Evolutionary conservation across 2,329 filamentous ascomycete species (phyloP).

Genomic region (Fusarium guadeloupense): DNA sequence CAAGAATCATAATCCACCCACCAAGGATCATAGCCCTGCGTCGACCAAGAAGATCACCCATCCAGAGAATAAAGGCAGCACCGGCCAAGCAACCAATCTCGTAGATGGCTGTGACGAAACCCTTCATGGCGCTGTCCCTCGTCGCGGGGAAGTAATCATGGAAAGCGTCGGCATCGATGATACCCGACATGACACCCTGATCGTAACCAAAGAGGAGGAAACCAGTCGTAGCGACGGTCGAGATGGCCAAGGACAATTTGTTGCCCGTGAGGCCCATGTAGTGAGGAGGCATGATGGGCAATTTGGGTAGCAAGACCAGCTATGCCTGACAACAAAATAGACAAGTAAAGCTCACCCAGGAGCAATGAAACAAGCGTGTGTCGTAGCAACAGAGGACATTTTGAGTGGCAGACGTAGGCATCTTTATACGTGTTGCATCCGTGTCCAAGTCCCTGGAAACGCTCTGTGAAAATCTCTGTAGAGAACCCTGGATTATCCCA

Average conservation of each 20-base stretch:
- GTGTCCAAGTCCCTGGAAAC: slow-evolving; percentile 2
- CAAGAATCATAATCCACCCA: slow-evolving; percentile 66
- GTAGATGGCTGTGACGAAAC: slow-evolving; percentile 60
- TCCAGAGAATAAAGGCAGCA: slow-evolving; percentile 58
- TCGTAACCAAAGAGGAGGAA: slow-evolving; percentile 70
- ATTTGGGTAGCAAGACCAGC: slow-evolving; percentile 31
- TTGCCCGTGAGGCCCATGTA: slow-evolving; percentile 69
- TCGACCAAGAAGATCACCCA: slow-evolving; percentile 63
- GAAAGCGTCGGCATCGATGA: slow-evolving; percentile 62
- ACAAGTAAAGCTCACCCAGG: slow-evolving; percentile 25
- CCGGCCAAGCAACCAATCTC: slow-evolving; percentile 63
- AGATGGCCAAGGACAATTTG: slow-evolving; percentile 64
- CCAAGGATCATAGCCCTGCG: slow-evolving; percentile 67
- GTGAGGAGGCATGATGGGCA: slow-evolving; percentile 57
- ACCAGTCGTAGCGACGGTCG: slow-evolving; percentile 70
- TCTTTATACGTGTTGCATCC: slow-evolving; percentile 25
- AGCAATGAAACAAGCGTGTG: slow-evolving; percentile 16
- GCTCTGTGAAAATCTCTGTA: slow-evolving; percentile 14
- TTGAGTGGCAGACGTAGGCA: neutral
- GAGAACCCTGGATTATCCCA: slow-evolving; percentile 9
- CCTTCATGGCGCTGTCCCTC: slow-evolving; percentile 58
- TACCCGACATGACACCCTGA: slow-evolving; percentile 63
- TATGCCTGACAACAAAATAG: slow-evolving; percentile 18
- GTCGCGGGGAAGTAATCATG: slow-evolving; percentile 56
- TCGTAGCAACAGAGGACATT: neutral